Percentiles rank a stretch among this genome's conserved stretches.
Conservation (phyloP, 139 green algal genomes). For the Raphidocelis subcapitata region DNA sequence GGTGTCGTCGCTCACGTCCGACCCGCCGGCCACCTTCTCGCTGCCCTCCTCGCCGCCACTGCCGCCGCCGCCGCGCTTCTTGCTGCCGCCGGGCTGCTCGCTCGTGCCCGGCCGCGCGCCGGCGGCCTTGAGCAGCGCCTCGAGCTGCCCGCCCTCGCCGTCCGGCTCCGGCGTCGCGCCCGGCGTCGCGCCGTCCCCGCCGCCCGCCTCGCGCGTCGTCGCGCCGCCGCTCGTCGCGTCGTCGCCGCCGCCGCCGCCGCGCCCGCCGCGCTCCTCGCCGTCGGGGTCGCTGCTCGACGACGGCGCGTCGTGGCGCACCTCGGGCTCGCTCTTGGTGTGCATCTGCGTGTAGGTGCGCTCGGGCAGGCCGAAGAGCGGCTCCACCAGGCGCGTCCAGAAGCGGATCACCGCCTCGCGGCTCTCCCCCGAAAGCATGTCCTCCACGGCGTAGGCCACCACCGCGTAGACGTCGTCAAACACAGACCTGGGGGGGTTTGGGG, state of each 20-base stretch:
- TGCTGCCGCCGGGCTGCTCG: too few relatives aligned
- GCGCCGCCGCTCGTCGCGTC: conserved; percentile 13
- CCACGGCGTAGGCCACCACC: conserved; percentile 66
- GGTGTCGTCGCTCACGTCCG: too few relatives aligned
- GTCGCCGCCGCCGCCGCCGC: conserved; percentile 8
- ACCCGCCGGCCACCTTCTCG: too few relatives aligned
- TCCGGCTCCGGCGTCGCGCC: conserved; percentile 39
- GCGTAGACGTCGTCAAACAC: conserved; percentile 77
- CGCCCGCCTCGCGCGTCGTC: too few relatives aligned
- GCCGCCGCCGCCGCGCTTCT: too few relatives aligned
- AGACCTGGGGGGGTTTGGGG: conserved; percentile 19
- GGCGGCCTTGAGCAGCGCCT: conserved; percentile 19
- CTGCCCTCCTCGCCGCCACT: too few relatives aligned
- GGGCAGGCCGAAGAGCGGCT: conserved; percentile 85
- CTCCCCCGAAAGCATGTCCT: conserved; percentile 57
- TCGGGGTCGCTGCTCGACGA: background rate
- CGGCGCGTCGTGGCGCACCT: background rate
- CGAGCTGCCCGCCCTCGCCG: conserved; percentile 24
- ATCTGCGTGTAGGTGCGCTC: conserved; percentile 36
- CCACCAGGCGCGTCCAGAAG: conserved; percentile 82
- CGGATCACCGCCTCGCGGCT: conserved; percentile 49
- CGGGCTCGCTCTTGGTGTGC: conserved; percentile 22
- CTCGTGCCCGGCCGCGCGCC: too few relatives aligned
- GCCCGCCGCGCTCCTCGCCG: conserved; percentile 19
- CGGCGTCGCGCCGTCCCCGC: too few relatives aligned